Conservation (phyloP, 2,329 filamentous ascomycete genomes). For the Aspergillus pseudotamarii region DNA sequence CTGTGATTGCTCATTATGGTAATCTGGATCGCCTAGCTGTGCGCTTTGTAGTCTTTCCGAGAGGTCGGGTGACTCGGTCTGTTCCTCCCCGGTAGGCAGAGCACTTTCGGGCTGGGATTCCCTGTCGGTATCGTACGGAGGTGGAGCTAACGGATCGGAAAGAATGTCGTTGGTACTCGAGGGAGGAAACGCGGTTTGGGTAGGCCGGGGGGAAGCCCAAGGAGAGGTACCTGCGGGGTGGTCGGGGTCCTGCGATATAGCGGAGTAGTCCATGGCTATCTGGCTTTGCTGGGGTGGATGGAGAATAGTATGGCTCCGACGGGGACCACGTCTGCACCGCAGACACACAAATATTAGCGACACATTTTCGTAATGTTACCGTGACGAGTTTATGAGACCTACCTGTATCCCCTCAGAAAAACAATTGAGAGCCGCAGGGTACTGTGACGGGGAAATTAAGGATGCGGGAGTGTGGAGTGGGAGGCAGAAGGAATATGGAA, state of each 20-base stretch:
- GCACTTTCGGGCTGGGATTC: constrained; percentile 22
- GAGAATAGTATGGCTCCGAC: constrained; percentile 17
- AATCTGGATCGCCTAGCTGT: constrained; percentile 42
- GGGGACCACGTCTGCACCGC: constrained; percentile 24
- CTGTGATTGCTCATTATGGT: constrained; percentile 40
- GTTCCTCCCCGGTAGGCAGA: constrained; percentile 19
- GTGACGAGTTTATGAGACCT: constrained; percentile 7
- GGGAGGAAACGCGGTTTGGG: constrained; percentile 45
- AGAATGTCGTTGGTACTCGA: constrained; percentile 41
- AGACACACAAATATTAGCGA: constrained; percentile 16
- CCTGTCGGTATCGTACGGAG: constrained; percentile 32
- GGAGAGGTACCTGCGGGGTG: constrained; percentile 62
- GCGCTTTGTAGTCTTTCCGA: constrained; percentile 46
- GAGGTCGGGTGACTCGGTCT: constrained; percentile 47
- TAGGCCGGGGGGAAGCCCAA: constrained; percentile 63
- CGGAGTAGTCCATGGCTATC: constrained; percentile 66
- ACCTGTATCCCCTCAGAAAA: constrained; percentile 21
- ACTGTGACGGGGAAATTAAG: neutral
- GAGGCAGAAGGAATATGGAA: constrained; percentile 1
- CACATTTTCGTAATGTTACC: neutral
- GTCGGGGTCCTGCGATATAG: constrained; percentile 59
- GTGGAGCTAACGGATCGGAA: constrained; percentile 44
- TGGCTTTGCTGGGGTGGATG: constrained; percentile 14
- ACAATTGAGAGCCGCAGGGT: constrained; percentile 6
- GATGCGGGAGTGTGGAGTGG: neutral